Base-by-base conservation (phyloP, 1,284 basidiomycete genomes). In the Stereum hirsutum region DNA sequence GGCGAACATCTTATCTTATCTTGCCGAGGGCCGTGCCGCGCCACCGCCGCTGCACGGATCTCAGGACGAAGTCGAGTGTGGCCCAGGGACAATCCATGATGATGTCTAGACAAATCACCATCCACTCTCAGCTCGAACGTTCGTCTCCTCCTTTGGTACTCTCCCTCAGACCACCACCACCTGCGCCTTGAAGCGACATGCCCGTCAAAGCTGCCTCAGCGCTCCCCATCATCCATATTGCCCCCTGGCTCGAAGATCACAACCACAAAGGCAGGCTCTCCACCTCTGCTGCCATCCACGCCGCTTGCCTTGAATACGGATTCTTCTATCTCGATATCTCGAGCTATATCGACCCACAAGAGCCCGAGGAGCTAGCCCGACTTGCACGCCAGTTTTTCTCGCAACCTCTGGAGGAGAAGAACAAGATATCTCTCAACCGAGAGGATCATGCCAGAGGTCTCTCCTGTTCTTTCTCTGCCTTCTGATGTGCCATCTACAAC, bases 321-420 rank as follows among this genome's bases (percentile, higher is more conserved):
- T 93, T 93, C 70, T 90, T 93, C 64, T 94, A 93, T 58, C 68
- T 93, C 39, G 74, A 85, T 45, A 69, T 90, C 33, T 72, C 74
- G 7, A 61, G 69, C 2, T 84, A 70, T 51, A 60, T 79, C 15
- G 64, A 77, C 31, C 60, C 62, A 0, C 55, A 63, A 0, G 82
- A 89, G 52, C 72, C 82, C n/a, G 74, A 80, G 30, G 75, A 83
- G 48, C 70, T 90, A 5, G 61, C 75, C 0, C 57, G 63, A 6
- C 66, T 89, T 2, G 87, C 78, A 2, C 69, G 73, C 17, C 63
- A 75, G 47, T 94, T 93, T 66, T 92, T 93, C 52, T 52, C 59
- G 7, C 60, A 81, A 8, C 77, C 84, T 0, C 74, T 82, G 47
- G 74, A 72, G 10, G 82, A 85, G 56, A 93, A 92, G 62, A 79